Conservation (phyloP, 2,329 filamentous ascomycete genomes). For the Coleophoma cylindrospora region DNA sequence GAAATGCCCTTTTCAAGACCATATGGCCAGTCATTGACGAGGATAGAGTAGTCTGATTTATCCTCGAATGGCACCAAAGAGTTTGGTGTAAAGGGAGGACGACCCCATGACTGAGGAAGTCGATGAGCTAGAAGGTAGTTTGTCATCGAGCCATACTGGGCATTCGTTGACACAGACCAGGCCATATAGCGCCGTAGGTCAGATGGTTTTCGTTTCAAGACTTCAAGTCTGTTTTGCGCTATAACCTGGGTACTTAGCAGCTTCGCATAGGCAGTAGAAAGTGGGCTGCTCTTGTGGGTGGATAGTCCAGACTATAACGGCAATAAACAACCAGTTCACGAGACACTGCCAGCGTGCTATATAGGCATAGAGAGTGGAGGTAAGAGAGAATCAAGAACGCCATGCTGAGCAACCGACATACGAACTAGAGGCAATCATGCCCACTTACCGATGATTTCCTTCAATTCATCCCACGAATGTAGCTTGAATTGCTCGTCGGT, state of each 20-base stretch:
- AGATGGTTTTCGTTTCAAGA: constrained; percentile 74
- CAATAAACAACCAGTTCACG: too few relatives aligned
- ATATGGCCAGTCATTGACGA: constrained; percentile 94
- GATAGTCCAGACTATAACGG: too few relatives aligned
- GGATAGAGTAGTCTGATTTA: constrained; percentile 58
- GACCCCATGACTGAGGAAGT: constrained; percentile 59
- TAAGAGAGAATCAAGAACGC: neutral
- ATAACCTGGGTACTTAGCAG: neutral
- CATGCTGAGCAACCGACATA: neutral
- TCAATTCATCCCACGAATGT: constrained; percentile 71
- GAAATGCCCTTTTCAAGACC: constrained; percentile 60
- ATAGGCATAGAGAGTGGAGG: neutral
- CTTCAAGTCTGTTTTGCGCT: constrained; percentile 60
- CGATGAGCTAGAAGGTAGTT: constrained; percentile 71
- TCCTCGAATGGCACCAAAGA: constrained; percentile 42
- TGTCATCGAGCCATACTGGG: constrained; percentile 73
- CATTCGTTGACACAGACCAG: constrained; percentile 67
- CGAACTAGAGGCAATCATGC: neutral
- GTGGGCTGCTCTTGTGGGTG: too few relatives aligned
- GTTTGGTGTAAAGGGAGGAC: constrained; percentile 44
- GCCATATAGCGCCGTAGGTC: constrained; percentile 75
- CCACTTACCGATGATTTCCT: constrained; percentile 56
- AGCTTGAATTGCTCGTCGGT: constrained; percentile 67
- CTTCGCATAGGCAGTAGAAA: neutral
- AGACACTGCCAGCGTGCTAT: too few relatives aligned